Evolutionary conservation across 108 stramenopile species (phyloP).

Genomic region (Nitzschia sp.): DNA sequence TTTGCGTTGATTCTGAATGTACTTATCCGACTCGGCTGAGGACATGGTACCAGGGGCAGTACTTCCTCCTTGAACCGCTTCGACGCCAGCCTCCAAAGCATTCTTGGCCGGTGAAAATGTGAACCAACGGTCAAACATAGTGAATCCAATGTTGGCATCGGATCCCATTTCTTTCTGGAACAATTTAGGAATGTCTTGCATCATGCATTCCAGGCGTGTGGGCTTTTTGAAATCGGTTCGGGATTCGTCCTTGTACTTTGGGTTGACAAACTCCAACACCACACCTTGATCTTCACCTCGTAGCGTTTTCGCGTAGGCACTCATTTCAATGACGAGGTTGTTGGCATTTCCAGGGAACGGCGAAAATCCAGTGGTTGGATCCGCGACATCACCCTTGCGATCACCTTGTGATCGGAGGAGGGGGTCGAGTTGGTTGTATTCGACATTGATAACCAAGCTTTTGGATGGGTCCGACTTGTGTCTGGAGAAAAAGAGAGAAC

Average conservation of each 20-base stretch:
- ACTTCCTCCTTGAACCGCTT: constrained; percentile 72
- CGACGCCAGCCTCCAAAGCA: constrained; percentile 86
- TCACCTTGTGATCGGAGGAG: constrained; percentile 85
- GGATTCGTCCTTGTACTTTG: constrained; percentile 94
- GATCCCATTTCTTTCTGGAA: constrained; percentile 90
- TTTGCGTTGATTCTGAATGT: constrained; percentile 86
- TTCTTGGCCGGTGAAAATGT: constrained; percentile 98
- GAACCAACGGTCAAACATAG: constrained; percentile 93
- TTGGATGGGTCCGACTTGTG: constrained; percentile 89
- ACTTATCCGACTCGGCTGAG: constrained; percentile 85
- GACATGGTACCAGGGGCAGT: constrained; percentile 87
- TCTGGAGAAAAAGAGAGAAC: constrained; percentile 39
- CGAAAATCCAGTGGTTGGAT: constrained; percentile 86
- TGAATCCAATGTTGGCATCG: constrained; percentile 94
- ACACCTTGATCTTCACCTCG: constrained; percentile 89
- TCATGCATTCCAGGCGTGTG: constrained; percentile 99
- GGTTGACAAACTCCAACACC: constrained; percentile 99
- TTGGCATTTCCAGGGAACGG: constrained; percentile 99
- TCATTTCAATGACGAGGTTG: constrained; percentile 87
- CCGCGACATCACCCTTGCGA: constrained; percentile 93
- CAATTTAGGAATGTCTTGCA: constrained; percentile 98
- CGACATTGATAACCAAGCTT: constrained; percentile 95
- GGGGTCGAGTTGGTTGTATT: constrained; percentile 99
- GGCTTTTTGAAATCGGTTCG: constrained; percentile 98
- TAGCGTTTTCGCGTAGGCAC: constrained; percentile 81